Conservation (phyloP, 306 rosid genomes). For the Cucumis hystrix region DNA sequence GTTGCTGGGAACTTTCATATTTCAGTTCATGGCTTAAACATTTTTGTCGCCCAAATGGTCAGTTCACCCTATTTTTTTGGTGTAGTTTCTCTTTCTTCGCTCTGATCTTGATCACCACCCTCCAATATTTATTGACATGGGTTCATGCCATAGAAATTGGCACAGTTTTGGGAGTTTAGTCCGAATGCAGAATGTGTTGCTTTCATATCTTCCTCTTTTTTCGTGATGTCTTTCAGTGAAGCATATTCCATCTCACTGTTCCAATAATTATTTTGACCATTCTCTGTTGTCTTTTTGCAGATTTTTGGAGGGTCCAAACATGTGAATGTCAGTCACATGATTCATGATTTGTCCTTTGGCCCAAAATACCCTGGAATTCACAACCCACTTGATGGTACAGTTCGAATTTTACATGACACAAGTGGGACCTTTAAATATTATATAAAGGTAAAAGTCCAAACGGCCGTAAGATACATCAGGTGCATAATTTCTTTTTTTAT, state of each 20-base stretch:
- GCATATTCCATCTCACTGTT: not conserved
- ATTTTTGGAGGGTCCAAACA: slow-evolving; percentile 71
- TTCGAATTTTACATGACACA: slow-evolving; percentile 54
- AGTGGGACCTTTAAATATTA: slow-evolving; percentile 97
- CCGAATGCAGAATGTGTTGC: not conserved
- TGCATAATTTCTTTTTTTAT: not conserved
- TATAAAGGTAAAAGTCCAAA: slow-evolving; percentile 53
- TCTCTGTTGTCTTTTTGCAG: slow-evolving; percentile 34
- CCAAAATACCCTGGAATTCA: slow-evolving; percentile 97
- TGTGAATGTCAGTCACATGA: slow-evolving; percentile 81
- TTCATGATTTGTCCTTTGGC: slow-evolving; percentile 95
- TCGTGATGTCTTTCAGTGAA: not conserved
- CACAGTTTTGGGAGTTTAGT: not conserved
- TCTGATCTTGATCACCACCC: too few relatives aligned
- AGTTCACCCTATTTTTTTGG: slow-evolving; percentile 5
- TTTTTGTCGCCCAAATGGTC: slow-evolving; percentile 89
- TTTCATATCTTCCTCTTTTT: not conserved
- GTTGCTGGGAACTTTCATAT: slow-evolving; percentile 93
- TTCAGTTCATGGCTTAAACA: slow-evolving; percentile 84
- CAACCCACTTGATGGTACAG: slow-evolving; percentile 85
- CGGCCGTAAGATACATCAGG: not conserved
- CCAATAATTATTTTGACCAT: slow-evolving; percentile 1
- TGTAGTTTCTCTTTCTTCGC: not conserved
- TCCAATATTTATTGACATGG: not conserved
- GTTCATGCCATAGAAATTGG: not conserved